Evolutionary conservation across 2,329 filamentous ascomycete genomes (phyloP).

Genomic region (Claviceps sorghi): DNA sequence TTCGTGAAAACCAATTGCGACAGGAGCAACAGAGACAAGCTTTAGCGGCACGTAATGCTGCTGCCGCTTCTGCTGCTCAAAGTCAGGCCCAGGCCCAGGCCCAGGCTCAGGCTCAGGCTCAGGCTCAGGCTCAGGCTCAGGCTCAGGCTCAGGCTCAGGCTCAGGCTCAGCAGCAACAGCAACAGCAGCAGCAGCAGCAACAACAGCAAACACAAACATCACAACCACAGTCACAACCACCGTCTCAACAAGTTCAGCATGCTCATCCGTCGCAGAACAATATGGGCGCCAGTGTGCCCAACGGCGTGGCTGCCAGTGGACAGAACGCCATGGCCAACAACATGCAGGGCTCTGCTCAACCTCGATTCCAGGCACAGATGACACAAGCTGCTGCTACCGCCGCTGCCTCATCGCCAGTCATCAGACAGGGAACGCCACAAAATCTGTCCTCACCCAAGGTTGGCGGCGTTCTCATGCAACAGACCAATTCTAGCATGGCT

Average conservation of each 20-base stretch:
- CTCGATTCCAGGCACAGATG: conserved; percentile 39
- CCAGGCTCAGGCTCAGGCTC: conserved; percentile 4
- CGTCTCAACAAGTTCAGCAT: conserved; percentile 17
- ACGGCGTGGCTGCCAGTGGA: conserved; percentile 17
- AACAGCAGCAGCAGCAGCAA: neutral
- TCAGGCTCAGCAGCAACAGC: conserved; percentile 3
- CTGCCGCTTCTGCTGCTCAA: conserved; percentile 14
- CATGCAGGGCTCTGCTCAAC: conserved; percentile 26
- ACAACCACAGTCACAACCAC: neutral
- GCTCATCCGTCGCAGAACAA: conserved; percentile 23
- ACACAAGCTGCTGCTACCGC: conserved; percentile 33
- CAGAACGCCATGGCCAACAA: conserved; percentile 24
- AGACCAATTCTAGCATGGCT: conserved; percentile 52
- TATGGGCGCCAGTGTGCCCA: conserved; percentile 24
- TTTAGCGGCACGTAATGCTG: conserved; percentile 15
- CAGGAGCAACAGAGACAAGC: conserved; percentile 23
- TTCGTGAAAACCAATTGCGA: conserved; percentile 21
- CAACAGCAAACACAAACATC: conserved; percentile 6
- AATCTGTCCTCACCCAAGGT: conserved; percentile 52
- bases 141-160: too few relatives aligned
- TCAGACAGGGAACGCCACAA: conserved; percentile 48
- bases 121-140: too few relatives aligned
- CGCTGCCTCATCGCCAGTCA: conserved; percentile 52
- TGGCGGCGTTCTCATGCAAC: conserved; percentile 47
- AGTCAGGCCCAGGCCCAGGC: conserved; percentile 11